phyloP scores from a whole-genome alignment of 139 green algal species.

The Tetraselmis striata region DNA sequence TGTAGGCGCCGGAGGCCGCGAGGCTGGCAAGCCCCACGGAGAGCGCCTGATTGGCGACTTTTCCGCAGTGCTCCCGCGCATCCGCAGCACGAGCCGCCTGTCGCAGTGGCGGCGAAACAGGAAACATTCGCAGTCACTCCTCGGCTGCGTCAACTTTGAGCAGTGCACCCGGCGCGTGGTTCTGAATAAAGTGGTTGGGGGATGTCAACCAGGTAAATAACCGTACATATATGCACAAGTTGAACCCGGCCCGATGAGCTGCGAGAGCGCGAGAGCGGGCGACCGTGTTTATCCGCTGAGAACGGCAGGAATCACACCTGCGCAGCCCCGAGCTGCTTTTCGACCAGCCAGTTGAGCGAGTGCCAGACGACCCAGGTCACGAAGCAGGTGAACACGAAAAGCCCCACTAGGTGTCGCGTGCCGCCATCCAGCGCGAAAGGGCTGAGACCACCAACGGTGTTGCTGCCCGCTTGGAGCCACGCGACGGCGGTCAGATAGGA shows the following conservation, averaged over 20 bases:
- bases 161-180: no score
- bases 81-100: not conserved
- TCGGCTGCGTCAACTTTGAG: no score
- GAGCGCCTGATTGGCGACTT: not conserved
- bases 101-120: no score
- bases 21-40: not conserved
- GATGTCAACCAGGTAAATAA: no score
- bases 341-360: not conserved
- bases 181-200: no score
- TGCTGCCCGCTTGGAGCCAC: not conserved
- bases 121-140: no score
- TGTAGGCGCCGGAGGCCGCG: not conserved
- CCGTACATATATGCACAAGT: no score
- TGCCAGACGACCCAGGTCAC: not conserved
- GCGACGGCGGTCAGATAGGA: not conserved
- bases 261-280: no score
- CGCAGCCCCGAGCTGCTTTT: not conserved
- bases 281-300: no score
- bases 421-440: not conserved
- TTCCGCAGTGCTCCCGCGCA: not conserved
- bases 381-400: not conserved
- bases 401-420: not conserved
- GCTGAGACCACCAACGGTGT: not conserved
- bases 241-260: no score
- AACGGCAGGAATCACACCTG: no score